Evolutionary conservation across 805 yeast species (phyloP), one percentile per base, ranked within the genome.

Genomic region (Lachancea thermotolerans): DNA sequence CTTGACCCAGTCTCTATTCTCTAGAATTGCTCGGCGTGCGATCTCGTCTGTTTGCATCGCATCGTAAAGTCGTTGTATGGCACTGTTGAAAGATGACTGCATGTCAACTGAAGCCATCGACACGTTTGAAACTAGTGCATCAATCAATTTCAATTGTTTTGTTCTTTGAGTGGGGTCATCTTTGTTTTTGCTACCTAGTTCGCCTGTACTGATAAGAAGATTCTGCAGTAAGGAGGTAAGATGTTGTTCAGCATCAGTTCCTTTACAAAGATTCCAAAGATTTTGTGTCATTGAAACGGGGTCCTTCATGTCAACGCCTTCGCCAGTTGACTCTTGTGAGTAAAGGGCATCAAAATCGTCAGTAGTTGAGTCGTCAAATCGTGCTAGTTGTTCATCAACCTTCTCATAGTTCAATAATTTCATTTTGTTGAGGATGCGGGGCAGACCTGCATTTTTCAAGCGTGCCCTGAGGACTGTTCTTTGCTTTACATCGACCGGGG

Each of bases 21-120:
- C 90, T 14, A 59, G 16, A 3, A 70, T 75, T 47, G 96, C 95
- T 43, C 84, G 74, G 44, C 85, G 72, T 11, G 95, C 96, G 61
- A 83, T 85, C 47, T 88, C 95, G 63, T 93, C 98, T 0, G 96
- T 87, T 54, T 82, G 82, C 66, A 90, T 74, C 9, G 91, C 75
- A 36, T 88, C 81, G 48, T 78, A 74, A 35, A 93, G 71, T 45
- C 82, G 70, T 57, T 87, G 93, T 30, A 90, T 85, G 1, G 95
- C 87, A 51, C 88, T 79, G 43, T 85, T 87, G 60, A 88, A 74
- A 15, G 87, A 82, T 10, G 84, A 73, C 42, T 82, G 85, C 47
- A 73, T 73, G 51, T 73, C 74, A 4, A 57, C 46, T 1, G 78
- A 61, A 32, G 75, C 79, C 65, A 75, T 71, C 2, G 83, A 74